Evolutionary conservation across 352 stramenopile species (phyloP).

Genomic region (Phytophthora pluvialis): DNA sequence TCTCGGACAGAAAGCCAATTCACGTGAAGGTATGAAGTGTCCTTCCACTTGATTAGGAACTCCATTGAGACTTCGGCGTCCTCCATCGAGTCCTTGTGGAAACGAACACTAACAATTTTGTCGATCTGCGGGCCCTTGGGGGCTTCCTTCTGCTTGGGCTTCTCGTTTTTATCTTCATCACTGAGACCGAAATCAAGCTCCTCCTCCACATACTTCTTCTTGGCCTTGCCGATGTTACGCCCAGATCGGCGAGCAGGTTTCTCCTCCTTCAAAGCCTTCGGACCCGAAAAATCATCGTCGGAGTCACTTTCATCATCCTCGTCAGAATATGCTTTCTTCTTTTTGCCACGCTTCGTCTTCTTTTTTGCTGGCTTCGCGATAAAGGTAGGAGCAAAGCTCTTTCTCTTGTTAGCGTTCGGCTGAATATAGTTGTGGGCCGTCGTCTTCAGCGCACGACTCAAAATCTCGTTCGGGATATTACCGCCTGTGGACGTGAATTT

Average conservation of each 20-base stretch:
- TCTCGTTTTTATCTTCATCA: conserved; percentile 67
- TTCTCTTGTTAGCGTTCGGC: conserved; percentile 65
- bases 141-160: conserved; percentile 41
- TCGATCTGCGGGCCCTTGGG: conserved; percentile 90
- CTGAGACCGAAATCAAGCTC: conserved; percentile 77
- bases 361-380: conserved; percentile 73
- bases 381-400: conserved; percentile 67
- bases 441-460: conserved; percentile 75
- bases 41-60: conserved; percentile 99
- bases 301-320: conserved; percentile 80
- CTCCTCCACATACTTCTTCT: conserved; percentile 88
- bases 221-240: conserved; percentile 80
- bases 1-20: conserved; percentile 97
- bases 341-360: conserved; percentile 64
- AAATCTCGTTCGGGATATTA: conserved; percentile 78
- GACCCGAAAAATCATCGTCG: conserved; percentile 55
- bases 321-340: conserved; percentile 75
- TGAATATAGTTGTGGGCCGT: conserved; percentile 67
- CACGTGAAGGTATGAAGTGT: conserved; percentile 97
- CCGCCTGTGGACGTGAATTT: conserved; percentile 87
- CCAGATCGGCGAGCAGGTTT: conserved; percentile 77
- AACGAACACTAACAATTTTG: conserved; percentile 92
- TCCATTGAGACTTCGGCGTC: conserved; percentile 86
- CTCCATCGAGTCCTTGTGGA: conserved; percentile 60
- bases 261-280: conserved; percentile 52